Conservation (phyloP, 139 green algal genomes). For the Tetraselmis chui region DNA sequence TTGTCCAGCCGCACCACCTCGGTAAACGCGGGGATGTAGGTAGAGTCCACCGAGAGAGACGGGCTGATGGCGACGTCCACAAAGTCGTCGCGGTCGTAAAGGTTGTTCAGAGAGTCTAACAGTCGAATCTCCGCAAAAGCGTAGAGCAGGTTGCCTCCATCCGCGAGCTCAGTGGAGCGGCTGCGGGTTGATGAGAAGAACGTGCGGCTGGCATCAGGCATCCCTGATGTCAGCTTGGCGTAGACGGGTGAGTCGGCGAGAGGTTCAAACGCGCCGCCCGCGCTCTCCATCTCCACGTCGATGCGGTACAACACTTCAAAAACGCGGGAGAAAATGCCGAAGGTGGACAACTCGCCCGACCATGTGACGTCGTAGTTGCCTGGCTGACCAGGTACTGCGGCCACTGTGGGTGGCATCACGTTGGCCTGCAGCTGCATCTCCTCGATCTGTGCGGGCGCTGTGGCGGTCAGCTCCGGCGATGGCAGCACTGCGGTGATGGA, state of each 20-base stretch:
- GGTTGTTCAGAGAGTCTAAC: background rate
- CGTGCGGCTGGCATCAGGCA: background rate
- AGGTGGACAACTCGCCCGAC: background rate
- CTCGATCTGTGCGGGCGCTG: background rate
- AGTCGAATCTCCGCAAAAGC: background rate
- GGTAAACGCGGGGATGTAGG: background rate
- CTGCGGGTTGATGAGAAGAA: background rate
- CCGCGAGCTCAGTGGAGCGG: background rate
- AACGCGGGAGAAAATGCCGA: background rate
- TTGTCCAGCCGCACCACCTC: background rate
- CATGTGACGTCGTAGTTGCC: background rate
- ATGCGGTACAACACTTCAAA: background rate
- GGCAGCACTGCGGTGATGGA: background rate
- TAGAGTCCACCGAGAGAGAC: background rate
- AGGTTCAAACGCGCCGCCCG: background rate
- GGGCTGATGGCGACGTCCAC: background rate
- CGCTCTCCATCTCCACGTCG: background rate
- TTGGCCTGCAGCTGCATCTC: background rate
- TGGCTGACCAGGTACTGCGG: background rate
- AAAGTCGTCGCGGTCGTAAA: background rate
- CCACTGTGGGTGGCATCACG: background rate
- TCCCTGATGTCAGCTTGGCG: background rate
- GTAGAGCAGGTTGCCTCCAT: background rate
- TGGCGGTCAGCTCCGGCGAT: background rate
- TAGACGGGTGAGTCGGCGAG: background rate